A percentile compares a stretch with the other conserved stretches of the same genome.
These are phyloP conservation scores for Eleusine indica DNA, from an alignment of 176 grass and related monocot genomes.

Conservation along the genomic window DNA sequence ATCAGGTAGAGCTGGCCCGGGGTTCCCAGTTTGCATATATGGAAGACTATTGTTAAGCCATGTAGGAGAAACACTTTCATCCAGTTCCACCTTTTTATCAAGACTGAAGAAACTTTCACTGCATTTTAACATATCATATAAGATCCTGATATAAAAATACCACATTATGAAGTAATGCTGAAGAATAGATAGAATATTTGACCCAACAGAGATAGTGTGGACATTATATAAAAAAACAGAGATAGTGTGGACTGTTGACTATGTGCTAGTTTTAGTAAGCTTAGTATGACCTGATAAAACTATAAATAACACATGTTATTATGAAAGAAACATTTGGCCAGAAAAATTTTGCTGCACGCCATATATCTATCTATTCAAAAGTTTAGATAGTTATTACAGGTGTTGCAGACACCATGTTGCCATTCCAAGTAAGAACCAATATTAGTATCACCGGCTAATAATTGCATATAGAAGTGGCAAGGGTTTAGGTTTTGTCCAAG, in stretches of 20 bases:
- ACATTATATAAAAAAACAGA: background rate
- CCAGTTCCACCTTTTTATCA: conserved; percentile 40
- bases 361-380: background rate
- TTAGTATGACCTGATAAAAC: background rate
- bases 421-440: conserved; percentile 18
- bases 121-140: conserved; percentile 49
- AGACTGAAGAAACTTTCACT: conserved; percentile 35
- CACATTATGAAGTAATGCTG: conserved; percentile 1
- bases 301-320: conserved; percentile 13
- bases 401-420: conserved; percentile 16
- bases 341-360: background rate
- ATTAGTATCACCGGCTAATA: conserved; percentile 25
- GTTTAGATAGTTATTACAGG: background rate
- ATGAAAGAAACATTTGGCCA: conserved; percentile 3
- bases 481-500: conserved; percentile 5
- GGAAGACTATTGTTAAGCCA: conserved; percentile 35
- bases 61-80: conserved; percentile 37
- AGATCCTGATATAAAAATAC: conserved; percentile 29
- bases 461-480: conserved; percentile 1
- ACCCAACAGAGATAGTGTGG: conserved; percentile 5
- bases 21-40: conserved; percentile 26
- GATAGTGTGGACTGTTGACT: conserved; percentile 6
- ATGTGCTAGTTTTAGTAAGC: background rate
- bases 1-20: conserved; percentile 51
- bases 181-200: conserved; percentile 9